A percentile compares a stretch with the other conserved stretches of the same genome.
These are phyloP conservation scores for Trichosporon coremiiforme DNA, from an alignment of 1,284 basidiomycete genomes.

Conservation along the genomic window DNA sequence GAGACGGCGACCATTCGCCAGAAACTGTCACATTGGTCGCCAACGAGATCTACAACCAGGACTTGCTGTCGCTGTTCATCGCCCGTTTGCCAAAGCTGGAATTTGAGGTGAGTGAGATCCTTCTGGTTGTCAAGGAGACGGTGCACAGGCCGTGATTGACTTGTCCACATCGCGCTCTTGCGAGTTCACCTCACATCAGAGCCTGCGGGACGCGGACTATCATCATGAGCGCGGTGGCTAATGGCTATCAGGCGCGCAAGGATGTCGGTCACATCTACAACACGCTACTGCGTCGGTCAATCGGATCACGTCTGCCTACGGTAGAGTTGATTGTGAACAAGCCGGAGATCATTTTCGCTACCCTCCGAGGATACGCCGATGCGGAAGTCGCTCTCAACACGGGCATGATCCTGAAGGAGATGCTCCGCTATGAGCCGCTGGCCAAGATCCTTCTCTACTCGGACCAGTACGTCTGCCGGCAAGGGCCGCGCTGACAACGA, in stretches of 20 bases:
- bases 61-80: slow-evolving; percentile 81
- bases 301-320: slow-evolving; percentile 88
- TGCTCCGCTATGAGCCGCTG: slow-evolving; percentile 89
- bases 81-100: slow-evolving; percentile 82
- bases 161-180: not conserved
- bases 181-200: not conserved
- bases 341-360: slow-evolving; percentile 84
- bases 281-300: slow-evolving; percentile 89
- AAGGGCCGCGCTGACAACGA: slow-evolving; percentile 48
- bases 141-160: not conserved
- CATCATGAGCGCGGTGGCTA: not conserved
- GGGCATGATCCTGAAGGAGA: slow-evolving; percentile 96
- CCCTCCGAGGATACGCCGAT: slow-evolving; percentile 87
- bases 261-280: slow-evolving; percentile 98
- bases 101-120: slow-evolving; percentile 75
- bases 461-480: slow-evolving; percentile 69
- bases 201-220: not conserved
- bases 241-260: slow-evolving; percentile 63
- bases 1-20: slow-evolving; percentile 60
- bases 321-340: slow-evolving; percentile 88
- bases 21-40: slow-evolving; percentile 89
- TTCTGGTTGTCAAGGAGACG: not conserved
- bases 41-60: slow-evolving; percentile 90
- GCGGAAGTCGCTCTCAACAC: slow-evolving; percentile 96
- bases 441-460: slow-evolving; percentile 89